Conservation (phyloP, 2,329 filamentous ascomycete genomes). For the Curvularia spicifera region DNA sequence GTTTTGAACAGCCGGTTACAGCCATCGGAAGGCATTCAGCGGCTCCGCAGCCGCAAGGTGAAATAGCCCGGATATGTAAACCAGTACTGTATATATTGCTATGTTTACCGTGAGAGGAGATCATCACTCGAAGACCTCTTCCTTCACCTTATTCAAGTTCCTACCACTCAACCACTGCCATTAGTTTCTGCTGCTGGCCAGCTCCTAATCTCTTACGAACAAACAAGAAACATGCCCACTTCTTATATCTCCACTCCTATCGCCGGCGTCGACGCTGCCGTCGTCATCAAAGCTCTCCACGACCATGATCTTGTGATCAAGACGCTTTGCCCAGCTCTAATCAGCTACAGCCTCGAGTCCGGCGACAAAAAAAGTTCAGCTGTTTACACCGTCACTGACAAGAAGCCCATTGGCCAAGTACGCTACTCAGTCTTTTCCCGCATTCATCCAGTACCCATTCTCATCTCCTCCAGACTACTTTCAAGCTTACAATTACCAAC, state of each 20-base stretch:
- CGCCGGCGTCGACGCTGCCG: constrained; percentile 27
- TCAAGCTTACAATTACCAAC: constrained; percentile 52
- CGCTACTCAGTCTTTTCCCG: neutral
- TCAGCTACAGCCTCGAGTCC: constrained; percentile 44
- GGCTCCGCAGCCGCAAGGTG: neutral
- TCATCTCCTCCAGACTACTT: constrained; percentile 43
- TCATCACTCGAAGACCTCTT: constrained; percentile 8
- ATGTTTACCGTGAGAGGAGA: neutral
- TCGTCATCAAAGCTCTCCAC: constrained; percentile 47
- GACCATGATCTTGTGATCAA: constrained; percentile 52
- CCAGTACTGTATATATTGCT: constrained; percentile 11
- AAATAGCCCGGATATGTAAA: neutral
- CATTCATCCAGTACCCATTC: neutral
- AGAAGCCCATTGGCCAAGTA: constrained; percentile 50
- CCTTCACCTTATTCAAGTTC: constrained; percentile 6
- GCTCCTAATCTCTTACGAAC: constrained; percentile 1
- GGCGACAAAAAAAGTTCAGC: constrained; percentile 40
- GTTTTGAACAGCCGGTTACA: constrained; percentile 11
- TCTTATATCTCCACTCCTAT: constrained; percentile 48
- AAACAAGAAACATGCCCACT: constrained; percentile 41
- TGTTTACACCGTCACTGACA: constrained; percentile 49
- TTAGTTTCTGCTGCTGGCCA: constrained; percentile 6
- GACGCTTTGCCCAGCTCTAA: constrained; percentile 45
- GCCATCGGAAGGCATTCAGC: neutral
- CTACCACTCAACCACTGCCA: constrained; percentile 1